Base-by-base conservation (phyloP, 1,139 yeast species). In the Kodamaea alishanica region DNA sequence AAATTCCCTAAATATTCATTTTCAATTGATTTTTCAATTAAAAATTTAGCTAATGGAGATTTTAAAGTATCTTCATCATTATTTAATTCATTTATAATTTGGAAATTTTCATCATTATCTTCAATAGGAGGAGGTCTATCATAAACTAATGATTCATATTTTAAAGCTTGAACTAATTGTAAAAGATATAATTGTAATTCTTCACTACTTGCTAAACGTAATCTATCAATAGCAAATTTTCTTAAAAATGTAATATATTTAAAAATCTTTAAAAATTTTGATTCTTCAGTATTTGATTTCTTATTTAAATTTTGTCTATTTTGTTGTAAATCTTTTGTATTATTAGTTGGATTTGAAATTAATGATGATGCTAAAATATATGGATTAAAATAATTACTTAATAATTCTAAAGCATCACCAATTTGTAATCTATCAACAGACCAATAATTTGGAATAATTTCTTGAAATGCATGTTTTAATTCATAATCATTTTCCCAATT, bases 121-220 rank as follows among this genome's bases (percentile, higher is more conserved):
- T 35, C 41, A 6, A 38, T 9, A 2, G 25, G 8, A n/a, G 44
- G 35, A 6, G 34, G 33, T 40, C 31, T 39, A n/a, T 47, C 49
- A 37, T 43, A 50, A 4, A 66, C 60, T 28, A 64, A 42, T 0
- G 70, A 54, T 45, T 71, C 98, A 57, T 87, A 88, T 46, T 88
- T 84, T 34, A 94, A 74, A 0, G 97, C 96, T 56, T 90, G 97
- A 0, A 94, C 97, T 10, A 94, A 68, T 59, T 94, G 98, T 42
- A 94, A 72, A 45, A 94, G 64, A 53, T 89, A 94, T 42, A 92
- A 65, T 42, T 86, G 81, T 24, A 92, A 60, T 49, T 90, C 97
- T 23, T 77, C 82, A 48, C 87, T 94, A 35, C 79, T 77, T 0
- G 97, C 96, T 42, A 81, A 73, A 42, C 79, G 75, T 38, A 94